phyloP scores from a whole-genome alignment of 202 grass and related monocot species.

The Saccharum hybrid region DNA sequence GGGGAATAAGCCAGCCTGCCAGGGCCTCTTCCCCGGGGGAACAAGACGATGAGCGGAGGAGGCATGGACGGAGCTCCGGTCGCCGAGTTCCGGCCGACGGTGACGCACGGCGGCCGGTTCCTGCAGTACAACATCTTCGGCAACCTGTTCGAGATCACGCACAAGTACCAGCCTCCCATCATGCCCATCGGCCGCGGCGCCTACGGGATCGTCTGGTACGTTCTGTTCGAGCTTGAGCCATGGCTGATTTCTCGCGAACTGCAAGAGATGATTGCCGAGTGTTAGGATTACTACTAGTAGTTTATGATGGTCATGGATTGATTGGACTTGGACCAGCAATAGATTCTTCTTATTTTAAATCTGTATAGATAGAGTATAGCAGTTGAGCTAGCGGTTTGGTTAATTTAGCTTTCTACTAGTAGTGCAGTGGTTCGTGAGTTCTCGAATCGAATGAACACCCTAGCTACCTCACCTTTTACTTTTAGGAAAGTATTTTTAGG shows the following conservation, averaged over 20 bases:
- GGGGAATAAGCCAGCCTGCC: too few relatives aligned
- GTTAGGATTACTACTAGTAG: not conserved
- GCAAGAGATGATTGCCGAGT: not conserved
- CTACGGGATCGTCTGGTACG: conserved; percentile 96
- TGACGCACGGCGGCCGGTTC: conserved; percentile 71
- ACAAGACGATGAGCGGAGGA: not conserved
- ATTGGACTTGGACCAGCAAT: not conserved
- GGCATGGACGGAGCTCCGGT: conserved; percentile 69
- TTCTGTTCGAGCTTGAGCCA: not conserved
- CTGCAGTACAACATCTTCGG: conserved; percentile 87
- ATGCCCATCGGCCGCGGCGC: conserved; percentile 96
- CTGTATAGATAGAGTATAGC: not conserved
- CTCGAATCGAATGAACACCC: not conserved
- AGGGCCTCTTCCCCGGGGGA: not conserved
- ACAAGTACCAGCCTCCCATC: conserved; percentile 86
- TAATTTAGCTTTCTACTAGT: not conserved
- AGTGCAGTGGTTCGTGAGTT: conserved; percentile 18
- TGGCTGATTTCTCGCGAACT: not conserved
- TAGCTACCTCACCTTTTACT: not conserved
- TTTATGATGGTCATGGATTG: not conserved
- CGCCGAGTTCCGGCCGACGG: conserved; percentile 67
- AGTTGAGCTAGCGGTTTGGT: not conserved
- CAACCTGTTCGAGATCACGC: conserved; percentile 88
- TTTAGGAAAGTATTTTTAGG: not conserved
- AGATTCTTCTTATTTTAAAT: not conserved